Conservation (phyloP, 2,329 filamentous ascomycete genomes). For the Colletotrichum eleusines region DNA sequence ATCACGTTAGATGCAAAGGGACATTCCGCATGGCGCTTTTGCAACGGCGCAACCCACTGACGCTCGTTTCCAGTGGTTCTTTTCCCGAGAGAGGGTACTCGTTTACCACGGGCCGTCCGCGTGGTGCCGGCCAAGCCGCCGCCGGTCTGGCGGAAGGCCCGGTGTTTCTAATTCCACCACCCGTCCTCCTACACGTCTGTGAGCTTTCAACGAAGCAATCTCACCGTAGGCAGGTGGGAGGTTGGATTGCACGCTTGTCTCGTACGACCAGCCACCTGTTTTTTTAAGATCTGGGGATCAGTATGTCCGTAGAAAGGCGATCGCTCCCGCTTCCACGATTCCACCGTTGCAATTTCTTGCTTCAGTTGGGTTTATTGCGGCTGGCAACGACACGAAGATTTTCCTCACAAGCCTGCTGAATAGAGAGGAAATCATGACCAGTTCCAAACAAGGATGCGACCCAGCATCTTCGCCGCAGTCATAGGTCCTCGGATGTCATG, state of each 20-base stretch:
- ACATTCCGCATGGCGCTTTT: constrained; percentile 4
- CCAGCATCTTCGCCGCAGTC: neutral
- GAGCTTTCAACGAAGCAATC: neutral
- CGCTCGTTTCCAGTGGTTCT: neutral
- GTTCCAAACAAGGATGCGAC: neutral
- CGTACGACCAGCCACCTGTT: neutral
- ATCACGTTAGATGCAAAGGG: neutral
- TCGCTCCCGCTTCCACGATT: constrained; percentile 14
- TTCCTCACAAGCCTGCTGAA: neutral
- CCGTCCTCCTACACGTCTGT: neutral
- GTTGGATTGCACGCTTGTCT: neutral
- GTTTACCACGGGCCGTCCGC: constrained; percentile 12
- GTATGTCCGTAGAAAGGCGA: neutral
- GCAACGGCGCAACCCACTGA: constrained; percentile 25
- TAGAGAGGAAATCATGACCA: neutral
- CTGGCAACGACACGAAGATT: neutral
- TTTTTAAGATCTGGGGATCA: neutral
- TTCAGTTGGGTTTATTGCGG: constrained; percentile 4
- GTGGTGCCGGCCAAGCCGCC: constrained; percentile 5
- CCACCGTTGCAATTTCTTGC: constrained; percentile 7
- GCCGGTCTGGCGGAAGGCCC: constrained; percentile 6
- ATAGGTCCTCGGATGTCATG: neutral
- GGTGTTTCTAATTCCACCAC: constrained; percentile 20
- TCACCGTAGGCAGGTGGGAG: constrained; percentile 17
- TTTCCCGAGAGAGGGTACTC: neutral